phyloP scores from a whole-genome alignment of 768 basidiomycete genomes.

The Porpolomopsis calyptriformis region DNA sequence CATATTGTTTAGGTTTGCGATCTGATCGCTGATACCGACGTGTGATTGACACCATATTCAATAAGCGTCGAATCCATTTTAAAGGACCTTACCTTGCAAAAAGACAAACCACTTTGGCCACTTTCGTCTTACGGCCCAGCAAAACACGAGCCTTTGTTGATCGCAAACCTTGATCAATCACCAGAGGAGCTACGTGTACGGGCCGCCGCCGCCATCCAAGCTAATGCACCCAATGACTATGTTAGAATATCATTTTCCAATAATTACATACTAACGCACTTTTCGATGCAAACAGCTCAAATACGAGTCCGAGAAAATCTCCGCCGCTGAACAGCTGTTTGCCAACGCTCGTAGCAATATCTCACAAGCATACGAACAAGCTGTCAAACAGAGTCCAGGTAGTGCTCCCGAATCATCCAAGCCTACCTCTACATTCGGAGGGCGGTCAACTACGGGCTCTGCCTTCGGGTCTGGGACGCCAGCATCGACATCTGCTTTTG shows the following conservation, averaged over 20 bases:
- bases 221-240: constrained; percentile 53
- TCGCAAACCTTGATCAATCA: constrained; percentile 60
- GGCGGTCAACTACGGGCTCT: constrained; percentile 18
- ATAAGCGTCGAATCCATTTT: constrained; percentile 49
- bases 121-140: constrained; percentile 69
- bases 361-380: constrained; percentile 41
- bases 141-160: constrained; percentile 59
- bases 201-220: constrained; percentile 44
- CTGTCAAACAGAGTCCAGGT: constrained; percentile 31
- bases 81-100: constrained; percentile 47
- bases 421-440: constrained; percentile 16
- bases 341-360: constrained; percentile 39
- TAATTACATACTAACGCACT: background rate
- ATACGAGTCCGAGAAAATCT: constrained; percentile 49
- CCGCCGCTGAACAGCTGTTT: constrained; percentile 40
- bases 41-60: background rate
- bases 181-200: constrained; percentile 70
- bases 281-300: constrained; percentile 25
- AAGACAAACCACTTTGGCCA: constrained; percentile 71
- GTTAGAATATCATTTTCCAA: constrained; percentile 26
- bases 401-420: constrained; percentile 12
- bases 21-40: constrained; percentile 3
- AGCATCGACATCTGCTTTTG: constrained; percentile 27
- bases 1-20: constrained; percentile 31
- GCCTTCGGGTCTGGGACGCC: constrained; percentile 16